These are phyloP conservation scores for Ganoderma sinense DNA, from an alignment of 1,284 basidiomycete genomes.

Conservation along the genomic window DNA sequence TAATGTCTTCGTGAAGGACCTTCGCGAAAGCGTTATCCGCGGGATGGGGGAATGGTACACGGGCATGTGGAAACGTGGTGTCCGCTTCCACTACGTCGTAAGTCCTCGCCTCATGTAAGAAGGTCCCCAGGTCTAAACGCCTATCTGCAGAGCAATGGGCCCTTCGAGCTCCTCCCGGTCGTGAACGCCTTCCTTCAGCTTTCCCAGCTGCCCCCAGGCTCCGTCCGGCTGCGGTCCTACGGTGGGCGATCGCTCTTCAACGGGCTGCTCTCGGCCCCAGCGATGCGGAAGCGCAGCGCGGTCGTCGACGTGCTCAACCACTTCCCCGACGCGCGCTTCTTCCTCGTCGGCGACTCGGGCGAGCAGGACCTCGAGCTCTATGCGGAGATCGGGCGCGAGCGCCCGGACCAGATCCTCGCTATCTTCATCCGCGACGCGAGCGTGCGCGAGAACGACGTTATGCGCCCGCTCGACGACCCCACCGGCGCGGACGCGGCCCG, in stretches of 20 bases:
- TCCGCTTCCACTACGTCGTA: slow-evolving; percentile 88
- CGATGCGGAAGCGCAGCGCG: slow-evolving; percentile 81
- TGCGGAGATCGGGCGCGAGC: slow-evolving; percentile 70
- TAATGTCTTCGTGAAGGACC: slow-evolving; percentile 81
- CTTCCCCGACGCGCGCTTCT: slow-evolving; percentile 78
- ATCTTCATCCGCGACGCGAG: slow-evolving; percentile 84
- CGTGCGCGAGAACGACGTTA: slow-evolving; percentile 38
- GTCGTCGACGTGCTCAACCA: slow-evolving; percentile 81
- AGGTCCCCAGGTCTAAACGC: background rate
- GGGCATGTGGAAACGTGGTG: slow-evolving; percentile 70
- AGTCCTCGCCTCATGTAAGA: slow-evolving; percentile 42
- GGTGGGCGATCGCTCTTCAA: slow-evolving; percentile 83
- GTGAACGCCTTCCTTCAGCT: slow-evolving; percentile 81
- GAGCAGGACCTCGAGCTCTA: slow-evolving; percentile 93
- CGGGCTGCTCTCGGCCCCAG: slow-evolving; percentile 76
- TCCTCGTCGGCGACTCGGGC: slow-evolving; percentile 88
- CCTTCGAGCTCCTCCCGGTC: slow-evolving; percentile 85
- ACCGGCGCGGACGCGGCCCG: slow-evolving; percentile 52
- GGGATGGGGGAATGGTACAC: slow-evolving; percentile 90
- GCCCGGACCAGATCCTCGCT: slow-evolving; percentile 70
- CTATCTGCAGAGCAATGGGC: slow-evolving; percentile 79
- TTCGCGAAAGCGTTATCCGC: slow-evolving; percentile 80
- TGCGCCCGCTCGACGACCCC: slow-evolving; percentile 56
- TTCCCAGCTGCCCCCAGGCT: slow-evolving; percentile 75
- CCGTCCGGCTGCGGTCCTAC: slow-evolving; percentile 81